Conservation (phyloP, 2,329 filamentous ascomycete species). For the Apiospora pterosperma region DNA sequence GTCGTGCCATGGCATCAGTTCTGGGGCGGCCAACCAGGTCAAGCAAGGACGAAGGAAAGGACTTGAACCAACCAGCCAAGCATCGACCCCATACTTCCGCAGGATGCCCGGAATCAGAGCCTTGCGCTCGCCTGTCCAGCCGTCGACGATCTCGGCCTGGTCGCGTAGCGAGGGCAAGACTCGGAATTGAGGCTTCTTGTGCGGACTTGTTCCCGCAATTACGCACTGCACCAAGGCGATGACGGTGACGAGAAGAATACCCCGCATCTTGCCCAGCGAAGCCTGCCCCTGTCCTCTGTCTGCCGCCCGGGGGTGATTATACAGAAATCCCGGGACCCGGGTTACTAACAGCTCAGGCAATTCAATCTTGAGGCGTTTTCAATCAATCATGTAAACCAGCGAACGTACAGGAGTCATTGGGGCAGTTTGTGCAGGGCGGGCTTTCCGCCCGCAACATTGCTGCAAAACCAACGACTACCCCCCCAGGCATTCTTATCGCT, state of each 20-base stretch:
- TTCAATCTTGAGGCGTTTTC: not conserved
- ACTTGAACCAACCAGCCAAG: conserved; percentile 39
- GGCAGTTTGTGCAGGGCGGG: not conserved
- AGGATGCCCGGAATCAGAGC: conserved; percentile 38
- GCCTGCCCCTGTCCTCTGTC: not conserved
- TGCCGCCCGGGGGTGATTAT: not conserved
- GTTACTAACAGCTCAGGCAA: not conserved
- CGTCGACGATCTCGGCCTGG: conserved; percentile 39
- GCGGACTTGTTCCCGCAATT: conserved; percentile 4
- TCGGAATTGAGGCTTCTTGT: conserved; percentile 30
- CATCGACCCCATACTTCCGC: conserved; percentile 42
- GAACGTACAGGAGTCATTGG: not conserved
- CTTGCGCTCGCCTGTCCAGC: conserved; percentile 40
- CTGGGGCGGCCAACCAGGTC: not conserved
- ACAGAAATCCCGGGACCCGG: not conserved
- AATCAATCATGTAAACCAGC: not conserved
- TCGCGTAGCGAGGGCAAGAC: conserved; percentile 39
- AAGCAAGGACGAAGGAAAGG: not conserved
- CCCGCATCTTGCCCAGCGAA: conserved; percentile 4
- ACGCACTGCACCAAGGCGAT: not conserved
- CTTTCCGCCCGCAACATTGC: not conserved
- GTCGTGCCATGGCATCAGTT: not conserved
- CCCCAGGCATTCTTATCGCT: not conserved
- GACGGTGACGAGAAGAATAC: not conserved
- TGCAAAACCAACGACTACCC: not conserved